Percentiles rank a stretch among this genome's conserved stretches.
Evolutionary conservation across 805 yeast genomes (phyloP).

Genomic region (Saturnispora sanitii): DNA sequence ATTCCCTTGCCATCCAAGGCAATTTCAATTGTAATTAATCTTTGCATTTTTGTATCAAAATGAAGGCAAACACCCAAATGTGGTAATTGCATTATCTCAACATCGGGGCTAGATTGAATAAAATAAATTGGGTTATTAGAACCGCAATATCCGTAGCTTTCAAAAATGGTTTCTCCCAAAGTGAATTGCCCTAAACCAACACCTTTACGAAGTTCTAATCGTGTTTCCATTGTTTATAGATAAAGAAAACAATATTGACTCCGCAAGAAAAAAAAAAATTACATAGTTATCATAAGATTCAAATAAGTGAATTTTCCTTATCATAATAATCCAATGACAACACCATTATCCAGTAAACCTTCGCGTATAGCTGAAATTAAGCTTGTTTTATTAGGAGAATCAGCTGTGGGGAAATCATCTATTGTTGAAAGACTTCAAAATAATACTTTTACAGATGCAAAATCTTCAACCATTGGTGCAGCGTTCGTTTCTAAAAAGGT

Average conservation of each 20-base stretch:
- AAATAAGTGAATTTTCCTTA: too few species aligned
- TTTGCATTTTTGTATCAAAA: slow-evolving; percentile 22
- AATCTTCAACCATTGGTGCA: slow-evolving; percentile 97
- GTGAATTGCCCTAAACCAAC: too few species aligned
- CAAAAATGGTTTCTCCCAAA: background rate
- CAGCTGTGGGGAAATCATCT: slow-evolving; percentile 60
- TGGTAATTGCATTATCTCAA: slow-evolving; percentile 18
- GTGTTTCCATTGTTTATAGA: too few species aligned
- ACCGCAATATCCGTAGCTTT: background rate
- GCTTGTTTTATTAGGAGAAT: slow-evolving; percentile 36
- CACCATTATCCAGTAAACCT: slow-evolving; percentile 14
- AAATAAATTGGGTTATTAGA: background rate
- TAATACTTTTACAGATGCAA: slow-evolving; percentile 61
- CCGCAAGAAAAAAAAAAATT: too few species aligned
- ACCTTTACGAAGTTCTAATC: too few species aligned
- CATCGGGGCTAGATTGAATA: background rate
- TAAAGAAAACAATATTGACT: too few species aligned
- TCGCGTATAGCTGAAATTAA: slow-evolving; percentile 26
- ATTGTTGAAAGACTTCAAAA: slow-evolving; percentile 71
- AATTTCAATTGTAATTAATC: slow-evolving; percentile 22
- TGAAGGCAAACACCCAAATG: slow-evolving; percentile 18
- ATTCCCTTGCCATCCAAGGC: slow-evolving; percentile 12
- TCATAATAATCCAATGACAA: background rate
- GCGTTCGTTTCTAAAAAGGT: slow-evolving; percentile 86
- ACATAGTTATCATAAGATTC: too few species aligned